These are phyloP conservation scores for Cadophora sp. DNA, from an alignment of 2,329 filamentous ascomycete species.

Conservation along the genomic window DNA sequence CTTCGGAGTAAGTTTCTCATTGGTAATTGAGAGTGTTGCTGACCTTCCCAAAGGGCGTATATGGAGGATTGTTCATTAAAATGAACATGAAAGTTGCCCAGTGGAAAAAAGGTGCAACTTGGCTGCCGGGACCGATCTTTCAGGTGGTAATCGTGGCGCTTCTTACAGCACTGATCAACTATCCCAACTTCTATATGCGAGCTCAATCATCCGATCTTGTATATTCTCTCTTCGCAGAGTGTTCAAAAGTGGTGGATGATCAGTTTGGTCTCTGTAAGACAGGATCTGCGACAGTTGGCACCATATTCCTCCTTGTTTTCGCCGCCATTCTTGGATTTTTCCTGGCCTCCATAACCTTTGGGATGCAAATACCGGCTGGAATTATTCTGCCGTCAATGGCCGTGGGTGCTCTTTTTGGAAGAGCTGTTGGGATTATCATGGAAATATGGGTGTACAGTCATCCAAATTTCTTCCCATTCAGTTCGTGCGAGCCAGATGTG, in stretches of 20 bases:
- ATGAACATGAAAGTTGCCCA: slow-evolving; percentile 86
- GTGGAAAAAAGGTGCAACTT: slow-evolving; percentile 73
- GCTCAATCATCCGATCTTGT: slow-evolving; percentile 91
- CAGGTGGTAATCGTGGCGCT: slow-evolving; percentile 84
- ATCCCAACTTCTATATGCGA: slow-evolving; percentile 95
- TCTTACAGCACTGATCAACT: slow-evolving; percentile 88
- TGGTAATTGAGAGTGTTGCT: slow-evolving; percentile 17
- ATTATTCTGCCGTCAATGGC: slow-evolving; percentile 97
- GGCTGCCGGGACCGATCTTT: slow-evolving; percentile 74
- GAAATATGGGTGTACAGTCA: slow-evolving; percentile 85
- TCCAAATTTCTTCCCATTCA: slow-evolving; percentile 79
- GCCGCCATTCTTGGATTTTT: slow-evolving; percentile 85
- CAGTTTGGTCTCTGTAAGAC: slow-evolving; percentile 90
- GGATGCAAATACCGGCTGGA: slow-evolving; percentile 90
- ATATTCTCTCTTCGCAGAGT: slow-evolving; percentile 91
- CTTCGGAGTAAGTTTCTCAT: slow-evolving; percentile 63
- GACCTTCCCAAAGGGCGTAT: slow-evolving; percentile 69
- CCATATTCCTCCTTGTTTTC: slow-evolving; percentile 82
- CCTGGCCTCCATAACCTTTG: slow-evolving; percentile 88
- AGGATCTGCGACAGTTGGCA: slow-evolving; percentile 80
- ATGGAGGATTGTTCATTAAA: slow-evolving; percentile 94
- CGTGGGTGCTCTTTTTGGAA: slow-evolving; percentile 88
- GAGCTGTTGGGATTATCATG: slow-evolving; percentile 87
- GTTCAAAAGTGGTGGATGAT: slow-evolving; percentile 81
- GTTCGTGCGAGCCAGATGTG: slow-evolving; percentile 81